Percentiles rank a stretch among this genome's conserved stretches.
These are phyloP conservation scores for Lactifluus piperatus DNA, from an alignment of 768 basidiomycete species.

Conservation along the genomic window DNA sequence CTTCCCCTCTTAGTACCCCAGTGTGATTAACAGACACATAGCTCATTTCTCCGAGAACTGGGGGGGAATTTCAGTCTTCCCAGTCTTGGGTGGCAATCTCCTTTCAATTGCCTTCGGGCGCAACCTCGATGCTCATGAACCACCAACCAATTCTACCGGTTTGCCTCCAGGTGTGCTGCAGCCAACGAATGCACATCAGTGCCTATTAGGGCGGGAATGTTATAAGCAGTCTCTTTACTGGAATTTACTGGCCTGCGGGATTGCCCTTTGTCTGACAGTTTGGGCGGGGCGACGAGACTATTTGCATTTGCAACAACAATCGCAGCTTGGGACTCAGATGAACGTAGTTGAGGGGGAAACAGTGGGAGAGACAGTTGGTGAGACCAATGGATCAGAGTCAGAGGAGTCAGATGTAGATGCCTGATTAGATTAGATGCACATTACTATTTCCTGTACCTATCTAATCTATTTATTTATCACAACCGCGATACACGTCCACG, in stretches of 20 bases:
- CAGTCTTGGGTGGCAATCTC: constrained; percentile 71
- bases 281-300: constrained; percentile 23
- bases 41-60: constrained; percentile 80
- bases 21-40: constrained; percentile 21
- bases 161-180: background rate
- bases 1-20: background rate
- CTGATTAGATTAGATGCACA: no score
- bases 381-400: background rate
- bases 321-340: background rate
- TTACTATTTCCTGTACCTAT: no score
- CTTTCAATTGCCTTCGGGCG: constrained; percentile 80
- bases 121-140: constrained; percentile 66
- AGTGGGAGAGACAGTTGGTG: background rate
- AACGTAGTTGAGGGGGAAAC: constrained; percentile 12
- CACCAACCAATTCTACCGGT: constrained; percentile 12
- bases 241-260: constrained; percentile 21
- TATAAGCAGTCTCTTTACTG: constrained; percentile 22
- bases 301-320: background rate
- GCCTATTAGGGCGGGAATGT: constrained; percentile 22
- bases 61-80: constrained; percentile 69
- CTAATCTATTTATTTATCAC: no score
- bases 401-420: background rate
- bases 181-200: constrained; percentile 6
- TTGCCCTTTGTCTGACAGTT: constrained; percentile 21
- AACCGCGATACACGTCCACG: background rate